Percentiles rank a stretch among this genome's conserved stretches.
Conservation (phyloP, 371 early-diverging fungal species). For the Saksenaea vasiformis region DNA sequence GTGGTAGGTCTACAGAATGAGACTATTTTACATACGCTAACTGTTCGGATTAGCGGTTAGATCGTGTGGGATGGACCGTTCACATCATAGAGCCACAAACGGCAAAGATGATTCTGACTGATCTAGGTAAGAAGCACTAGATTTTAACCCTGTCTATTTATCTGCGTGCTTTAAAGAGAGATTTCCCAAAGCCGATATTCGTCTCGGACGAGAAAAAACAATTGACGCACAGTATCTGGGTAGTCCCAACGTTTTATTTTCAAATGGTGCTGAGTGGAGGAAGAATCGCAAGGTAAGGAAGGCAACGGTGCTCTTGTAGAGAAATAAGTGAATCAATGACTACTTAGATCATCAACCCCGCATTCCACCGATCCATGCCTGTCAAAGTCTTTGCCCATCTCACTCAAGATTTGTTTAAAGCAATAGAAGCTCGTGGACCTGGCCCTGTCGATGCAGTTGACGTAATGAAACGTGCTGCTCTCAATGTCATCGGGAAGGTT, state of each 20-base stretch:
- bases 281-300: slow-evolving; percentile 17
- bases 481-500: slow-evolving; percentile 41
- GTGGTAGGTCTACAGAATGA: slow-evolving; percentile 1
- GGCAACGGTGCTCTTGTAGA: not conserved
- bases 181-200: slow-evolving; percentile 21
- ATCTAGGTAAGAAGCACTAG: slow-evolving; percentile 9
- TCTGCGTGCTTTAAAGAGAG: slow-evolving; percentile 11
- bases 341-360: slow-evolving; percentile 18
- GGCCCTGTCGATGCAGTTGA: slow-evolving; percentile 15
- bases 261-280: slow-evolving; percentile 15
- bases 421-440: slow-evolving; percentile 8
- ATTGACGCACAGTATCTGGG: slow-evolving; percentile 18
- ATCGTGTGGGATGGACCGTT: slow-evolving; percentile 22
- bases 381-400: slow-evolving; percentile 15
- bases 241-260: slow-evolving; percentile 10
- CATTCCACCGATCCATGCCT: slow-evolving; percentile 25
- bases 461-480: slow-evolving; percentile 27
- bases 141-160: not conserved
- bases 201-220: not conserved
- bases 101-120: slow-evolving; percentile 15
- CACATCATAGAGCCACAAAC: slow-evolving; percentile 21
- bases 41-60: slow-evolving; percentile 9
- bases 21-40: not conserved
- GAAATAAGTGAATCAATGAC: not conserved
- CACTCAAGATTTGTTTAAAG: slow-evolving; percentile 14